phyloP scores from a whole-genome alignment of 805 yeast genomes.

The Kazachstania psychrophila region DNA sequence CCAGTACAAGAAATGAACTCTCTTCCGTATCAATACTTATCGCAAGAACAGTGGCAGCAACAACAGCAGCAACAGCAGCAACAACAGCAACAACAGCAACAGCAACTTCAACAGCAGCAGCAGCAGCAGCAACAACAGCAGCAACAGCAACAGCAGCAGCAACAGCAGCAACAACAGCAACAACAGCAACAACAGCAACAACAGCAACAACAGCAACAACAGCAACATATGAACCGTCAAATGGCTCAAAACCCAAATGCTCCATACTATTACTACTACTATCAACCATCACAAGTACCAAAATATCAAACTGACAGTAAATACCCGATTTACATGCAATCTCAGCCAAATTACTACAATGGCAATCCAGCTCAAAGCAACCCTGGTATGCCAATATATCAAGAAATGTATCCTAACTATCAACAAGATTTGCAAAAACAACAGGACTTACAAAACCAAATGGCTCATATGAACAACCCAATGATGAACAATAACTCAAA shows the following conservation, averaged over 20 bases:
- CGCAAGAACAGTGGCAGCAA: conserved; percentile 2
- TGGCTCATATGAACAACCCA: not conserved
- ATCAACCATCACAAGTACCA: conserved; percentile 4
- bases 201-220: conserved; percentile 4
- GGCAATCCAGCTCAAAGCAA: not conserved
- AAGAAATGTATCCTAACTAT: not conserved
- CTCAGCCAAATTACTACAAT: not conserved
- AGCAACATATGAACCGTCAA: not conserved
- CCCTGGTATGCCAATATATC: not conserved
- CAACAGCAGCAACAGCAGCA: conserved; percentile 4
- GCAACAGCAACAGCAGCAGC: conserved; percentile 7
- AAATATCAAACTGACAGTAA: not conserved
- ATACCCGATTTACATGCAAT: not conserved
- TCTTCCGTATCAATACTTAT: conserved; percentile 1
- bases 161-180: conserved; percentile 4
- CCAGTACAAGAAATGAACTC: not conserved
- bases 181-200: conserved; percentile 3
- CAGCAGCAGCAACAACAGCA: conserved; percentile 2
- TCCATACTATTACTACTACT: conserved; percentile 4
- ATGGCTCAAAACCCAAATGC: too few species aligned
- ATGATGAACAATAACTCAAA: not conserved
- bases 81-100: conserved; percentile 2
- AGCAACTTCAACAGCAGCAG: conserved; percentile 1
- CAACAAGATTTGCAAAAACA: not conserved
- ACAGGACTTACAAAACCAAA: not conserved